Evolutionary conservation across 441 rosid species (phyloP).

Genomic region (Eutrema salsugineum): DNA sequence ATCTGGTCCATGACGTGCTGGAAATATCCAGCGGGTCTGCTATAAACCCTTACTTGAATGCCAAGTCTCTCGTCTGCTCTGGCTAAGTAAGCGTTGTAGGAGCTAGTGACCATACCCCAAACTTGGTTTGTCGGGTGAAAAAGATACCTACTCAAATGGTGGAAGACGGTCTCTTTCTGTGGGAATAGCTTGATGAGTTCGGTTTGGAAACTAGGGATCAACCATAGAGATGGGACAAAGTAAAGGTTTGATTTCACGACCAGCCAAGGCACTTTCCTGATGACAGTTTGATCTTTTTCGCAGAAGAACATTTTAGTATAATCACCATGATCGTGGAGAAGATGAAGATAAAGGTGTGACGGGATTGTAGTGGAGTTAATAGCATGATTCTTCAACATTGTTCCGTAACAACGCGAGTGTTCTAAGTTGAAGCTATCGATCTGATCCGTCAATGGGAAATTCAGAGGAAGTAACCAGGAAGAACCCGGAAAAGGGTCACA

Average conservation of each 20-base stretch:
- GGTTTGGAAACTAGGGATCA: too few relatives aligned
- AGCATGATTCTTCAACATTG: constrained; percentile 33
- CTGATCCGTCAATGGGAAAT: constrained; percentile 46
- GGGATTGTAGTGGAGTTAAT: constrained; percentile 19
- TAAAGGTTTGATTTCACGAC: constrained; percentile 59
- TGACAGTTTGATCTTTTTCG: constrained; percentile 45
- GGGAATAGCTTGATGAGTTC: too few relatives aligned
- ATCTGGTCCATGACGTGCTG: constrained; percentile 59
- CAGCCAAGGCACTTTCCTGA: constrained; percentile 57
- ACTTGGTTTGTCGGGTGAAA: constrained; percentile 69
- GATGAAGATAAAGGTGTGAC: constrained; percentile 39
- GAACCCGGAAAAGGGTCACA: constrained; percentile 62
- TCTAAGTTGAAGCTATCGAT: constrained; percentile 29
- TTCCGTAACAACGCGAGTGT: constrained; percentile 43
- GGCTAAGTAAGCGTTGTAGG: constrained; percentile 31
- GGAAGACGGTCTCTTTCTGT: constrained; percentile 59
- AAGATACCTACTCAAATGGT: constrained; percentile 63
- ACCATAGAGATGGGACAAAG: too few relatives aligned
- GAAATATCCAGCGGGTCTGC: constrained; percentile 38
- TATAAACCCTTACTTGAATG: constrained; percentile 53
- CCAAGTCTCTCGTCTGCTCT: constrained; percentile 27
- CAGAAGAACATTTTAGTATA: constrained; percentile 70
- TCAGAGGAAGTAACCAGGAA: constrained; percentile 60
- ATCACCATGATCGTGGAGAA: constrained; percentile 42
- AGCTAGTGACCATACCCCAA: constrained; percentile 68